Percentiles rank a stretch among this genome's conserved stretches.
Conservation (phyloP, 139 green algal species). For the Ulvella scutata region DNA sequence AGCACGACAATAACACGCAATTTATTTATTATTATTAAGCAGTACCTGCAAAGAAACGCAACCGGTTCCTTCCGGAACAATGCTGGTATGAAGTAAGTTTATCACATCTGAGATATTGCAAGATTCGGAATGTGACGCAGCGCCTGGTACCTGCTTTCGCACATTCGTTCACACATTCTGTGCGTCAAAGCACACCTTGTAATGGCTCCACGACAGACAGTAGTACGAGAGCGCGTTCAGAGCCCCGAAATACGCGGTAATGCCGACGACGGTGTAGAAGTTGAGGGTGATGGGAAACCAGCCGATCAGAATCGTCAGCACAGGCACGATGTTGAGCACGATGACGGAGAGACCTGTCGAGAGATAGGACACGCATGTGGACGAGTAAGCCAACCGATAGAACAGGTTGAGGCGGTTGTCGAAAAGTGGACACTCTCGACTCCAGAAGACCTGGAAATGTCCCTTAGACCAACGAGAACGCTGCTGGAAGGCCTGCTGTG, state of each 20-base stretch:
- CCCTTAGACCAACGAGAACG: constrained; percentile 70
- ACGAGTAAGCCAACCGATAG: not conserved
- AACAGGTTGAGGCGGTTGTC: constrained; percentile 19
- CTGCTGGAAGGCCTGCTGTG: constrained; percentile 71
- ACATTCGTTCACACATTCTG: no score
- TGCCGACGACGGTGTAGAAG: constrained; percentile 9
- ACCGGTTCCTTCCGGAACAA: no score
- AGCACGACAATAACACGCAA: no score
- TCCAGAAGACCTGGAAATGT: constrained; percentile 48
- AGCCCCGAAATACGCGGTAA: constrained; percentile 12
- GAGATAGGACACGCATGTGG: not conserved
- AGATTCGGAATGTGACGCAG: no score
- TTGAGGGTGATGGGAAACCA: constrained; percentile 13
- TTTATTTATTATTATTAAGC: no score
- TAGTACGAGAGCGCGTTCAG: not conserved
- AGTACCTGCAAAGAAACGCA: no score
- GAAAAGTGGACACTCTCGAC: constrained; percentile 17
- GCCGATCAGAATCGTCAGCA: constrained; percentile 24
- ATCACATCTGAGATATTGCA: no score
- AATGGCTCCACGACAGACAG: not conserved
- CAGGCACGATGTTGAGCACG: constrained; percentile 32
- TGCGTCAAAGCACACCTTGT: not conserved
- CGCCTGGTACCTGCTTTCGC: no score
- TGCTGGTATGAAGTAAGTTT: no score
- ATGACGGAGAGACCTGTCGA: constrained; percentile 14